These are phyloP conservation scores for Candida sanyiensis DNA, from an alignment of 805 yeast species.

Conservation along the genomic window DNA sequence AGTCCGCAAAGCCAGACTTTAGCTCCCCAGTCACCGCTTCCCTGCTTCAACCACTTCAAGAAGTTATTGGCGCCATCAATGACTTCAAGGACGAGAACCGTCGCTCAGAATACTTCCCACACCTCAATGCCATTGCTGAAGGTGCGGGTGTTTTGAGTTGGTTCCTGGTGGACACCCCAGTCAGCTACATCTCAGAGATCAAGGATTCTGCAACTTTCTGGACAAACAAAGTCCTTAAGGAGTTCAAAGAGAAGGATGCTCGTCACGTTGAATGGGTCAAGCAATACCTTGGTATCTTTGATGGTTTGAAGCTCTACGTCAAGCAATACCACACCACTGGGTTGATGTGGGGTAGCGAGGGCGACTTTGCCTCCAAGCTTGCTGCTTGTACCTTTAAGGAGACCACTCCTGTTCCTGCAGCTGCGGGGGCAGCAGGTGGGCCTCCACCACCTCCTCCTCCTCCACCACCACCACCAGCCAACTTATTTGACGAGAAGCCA, in stretches of 20 bases:
- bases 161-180: constrained; percentile 75
- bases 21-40: constrained; percentile 48
- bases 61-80: constrained; percentile 49
- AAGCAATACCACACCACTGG: constrained; percentile 81
- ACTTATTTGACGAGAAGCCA: constrained; percentile 44
- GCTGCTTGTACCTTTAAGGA: constrained; percentile 25
- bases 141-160: constrained; percentile 90
- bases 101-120: constrained; percentile 55
- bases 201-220: constrained; percentile 92
- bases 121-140: constrained; percentile 79
- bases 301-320: constrained; percentile 64
- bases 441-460: constrained; percentile 87
- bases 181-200: constrained; percentile 70
- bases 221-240: constrained; percentile 86
- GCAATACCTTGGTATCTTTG: constrained; percentile 54
- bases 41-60: constrained; percentile 65
- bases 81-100: constrained; percentile 73
- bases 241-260: constrained; percentile 65
- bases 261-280: constrained; percentile 80
- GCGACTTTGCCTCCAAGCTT: constrained; percentile 52
- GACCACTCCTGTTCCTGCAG: constrained; percentile 31
- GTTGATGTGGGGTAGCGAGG: constrained; percentile 69
- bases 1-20: constrained; percentile 59
- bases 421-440: constrained; percentile 71
- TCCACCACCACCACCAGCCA: constrained; percentile 92